Percentiles rank a stretch among this genome's conserved stretches.
phyloP scores from a whole-genome alignment of 1,284 basidiomycete genomes.

The Pseudozyma thailandica region DNA sequence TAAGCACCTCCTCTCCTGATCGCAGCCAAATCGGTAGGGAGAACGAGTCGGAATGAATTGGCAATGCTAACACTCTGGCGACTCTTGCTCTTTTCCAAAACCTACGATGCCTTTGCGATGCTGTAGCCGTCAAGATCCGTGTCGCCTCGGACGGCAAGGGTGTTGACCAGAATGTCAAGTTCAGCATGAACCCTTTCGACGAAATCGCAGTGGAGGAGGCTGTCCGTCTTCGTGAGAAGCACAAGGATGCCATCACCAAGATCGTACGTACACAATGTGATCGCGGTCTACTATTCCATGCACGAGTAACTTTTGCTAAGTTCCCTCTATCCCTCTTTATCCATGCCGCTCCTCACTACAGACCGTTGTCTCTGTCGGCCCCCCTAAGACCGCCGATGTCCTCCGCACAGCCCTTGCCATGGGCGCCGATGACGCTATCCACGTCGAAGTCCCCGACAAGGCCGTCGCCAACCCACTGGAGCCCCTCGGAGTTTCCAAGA shows the following conservation, averaged over 20 bases:
- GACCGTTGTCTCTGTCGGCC: constrained; percentile 88
- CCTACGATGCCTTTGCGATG: neutral
- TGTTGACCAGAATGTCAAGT: constrained; percentile 67
- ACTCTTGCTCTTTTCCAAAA: neutral
- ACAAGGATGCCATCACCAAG: constrained; percentile 71
- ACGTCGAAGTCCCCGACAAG: constrained; percentile 81
- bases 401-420: constrained; percentile 96
- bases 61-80: too few species aligned
- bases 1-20: constrained; percentile 9
- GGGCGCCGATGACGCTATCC: constrained; percentile 93
- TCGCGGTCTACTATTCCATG: neutral
- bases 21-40: too few species aligned
- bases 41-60: too few species aligned
- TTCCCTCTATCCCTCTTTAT: neutral
- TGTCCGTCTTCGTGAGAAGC: constrained; percentile 85
- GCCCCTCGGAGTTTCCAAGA: constrained; percentile 86
- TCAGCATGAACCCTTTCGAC: constrained; percentile 71
- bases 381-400: constrained; percentile 87
- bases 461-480: constrained; percentile 75
- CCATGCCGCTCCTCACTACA: constrained; percentile 1
- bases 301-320: neutral
- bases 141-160: constrained; percentile 67
- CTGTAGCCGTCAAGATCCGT: constrained; percentile 67
- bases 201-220: constrained; percentile 91
- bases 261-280: constrained; percentile 58